phyloP scores from a whole-genome alignment of 805 yeast species.

The Huiozyma naganishii region DNA sequence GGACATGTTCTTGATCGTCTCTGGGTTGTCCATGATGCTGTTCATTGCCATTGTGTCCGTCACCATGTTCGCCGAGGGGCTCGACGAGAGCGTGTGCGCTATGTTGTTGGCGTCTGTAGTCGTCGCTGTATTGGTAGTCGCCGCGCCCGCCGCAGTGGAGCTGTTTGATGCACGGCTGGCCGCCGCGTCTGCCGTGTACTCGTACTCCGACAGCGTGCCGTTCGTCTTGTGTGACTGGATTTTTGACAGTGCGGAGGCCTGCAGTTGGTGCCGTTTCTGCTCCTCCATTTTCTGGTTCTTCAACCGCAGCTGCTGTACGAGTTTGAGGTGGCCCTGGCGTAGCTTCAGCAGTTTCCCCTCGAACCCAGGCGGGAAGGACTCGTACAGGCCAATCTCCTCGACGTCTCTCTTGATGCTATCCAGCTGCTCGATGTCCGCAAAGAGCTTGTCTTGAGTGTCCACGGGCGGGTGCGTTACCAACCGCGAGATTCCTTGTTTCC shows the following conservation, averaged over 20 bases:
- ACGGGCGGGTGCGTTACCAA: constrained; percentile 14
- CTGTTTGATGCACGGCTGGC: neutral
- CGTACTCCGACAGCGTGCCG: too few species aligned
- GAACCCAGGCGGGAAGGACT: constrained; percentile 33
- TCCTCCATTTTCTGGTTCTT: constrained; percentile 17
- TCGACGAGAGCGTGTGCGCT: too few species aligned
- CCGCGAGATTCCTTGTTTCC: neutral
- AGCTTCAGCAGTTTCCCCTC: constrained; percentile 36
- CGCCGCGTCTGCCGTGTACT: too few species aligned
- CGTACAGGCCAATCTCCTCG: constrained; percentile 33
- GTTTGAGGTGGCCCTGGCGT: constrained; percentile 44
- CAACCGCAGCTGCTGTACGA: constrained; percentile 29
- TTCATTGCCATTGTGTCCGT: neutral
- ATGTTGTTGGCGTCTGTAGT: too few species aligned
- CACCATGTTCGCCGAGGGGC: too few species aligned
- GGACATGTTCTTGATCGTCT: constrained; percentile 7
- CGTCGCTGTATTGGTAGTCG: neutral
- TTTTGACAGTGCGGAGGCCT: neutral
- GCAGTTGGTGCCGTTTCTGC: constrained; percentile 6
- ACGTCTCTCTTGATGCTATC: constrained; percentile 65
- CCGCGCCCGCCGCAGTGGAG: neutral
- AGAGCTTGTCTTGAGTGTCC: constrained; percentile 30
- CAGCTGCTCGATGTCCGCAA: constrained; percentile 77
- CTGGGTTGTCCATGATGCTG: constrained; percentile 2
- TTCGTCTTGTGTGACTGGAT: too few species aligned